Conservation (phyloP, 352 stramenopile genomes). For the Globisporangium orthogonon region DNA sequence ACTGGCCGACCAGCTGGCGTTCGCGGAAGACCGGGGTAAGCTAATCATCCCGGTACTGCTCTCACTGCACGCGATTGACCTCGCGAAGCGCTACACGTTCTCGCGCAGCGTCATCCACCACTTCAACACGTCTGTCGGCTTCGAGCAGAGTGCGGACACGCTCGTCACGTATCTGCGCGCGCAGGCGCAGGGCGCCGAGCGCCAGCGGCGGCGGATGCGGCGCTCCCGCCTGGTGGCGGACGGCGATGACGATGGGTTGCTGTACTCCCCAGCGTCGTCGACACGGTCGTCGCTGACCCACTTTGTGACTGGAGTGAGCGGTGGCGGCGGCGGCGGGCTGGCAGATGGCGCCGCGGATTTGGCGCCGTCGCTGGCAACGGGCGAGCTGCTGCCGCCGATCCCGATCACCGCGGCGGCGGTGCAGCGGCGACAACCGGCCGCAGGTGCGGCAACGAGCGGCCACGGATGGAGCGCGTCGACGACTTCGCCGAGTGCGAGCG, state of each 20-base stretch:
- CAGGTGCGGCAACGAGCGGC: conserved; percentile 8
- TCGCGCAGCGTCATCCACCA: conserved; percentile 69
- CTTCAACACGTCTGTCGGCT: conserved; percentile 75
- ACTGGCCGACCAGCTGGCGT: conserved; percentile 69
- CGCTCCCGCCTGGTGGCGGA: not conserved
- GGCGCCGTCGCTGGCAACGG: not conserved
- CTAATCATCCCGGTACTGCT: conserved; percentile 65
- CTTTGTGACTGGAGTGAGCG: not conserved
- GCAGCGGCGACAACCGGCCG: conserved; percentile 3
- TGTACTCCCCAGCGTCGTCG: conserved; percentile 13
- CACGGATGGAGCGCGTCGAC: conserved; percentile 33
- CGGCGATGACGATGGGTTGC: conserved; percentile 11
- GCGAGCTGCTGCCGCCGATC: conserved; percentile 7
- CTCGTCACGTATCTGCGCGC: conserved; percentile 37
- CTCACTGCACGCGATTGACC: conserved; percentile 63
- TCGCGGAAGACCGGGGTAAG: conserved; percentile 76
- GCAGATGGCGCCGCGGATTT: not conserved
- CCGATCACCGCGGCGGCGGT: not conserved
- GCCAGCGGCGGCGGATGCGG: conserved; percentile 20
- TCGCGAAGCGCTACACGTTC: conserved; percentile 79
- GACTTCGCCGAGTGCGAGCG: conserved; percentile 1
- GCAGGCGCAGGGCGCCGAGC: conserved; percentile 17
- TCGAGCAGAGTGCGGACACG: conserved; percentile 60
- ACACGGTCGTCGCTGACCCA: conserved; percentile 7
- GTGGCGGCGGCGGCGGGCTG: not conserved